Evolutionary conservation across 768 basidiomycete species (phyloP), one percentile per base, ranked within the genome.

Genomic region (Lactarius trivialis): DNA sequence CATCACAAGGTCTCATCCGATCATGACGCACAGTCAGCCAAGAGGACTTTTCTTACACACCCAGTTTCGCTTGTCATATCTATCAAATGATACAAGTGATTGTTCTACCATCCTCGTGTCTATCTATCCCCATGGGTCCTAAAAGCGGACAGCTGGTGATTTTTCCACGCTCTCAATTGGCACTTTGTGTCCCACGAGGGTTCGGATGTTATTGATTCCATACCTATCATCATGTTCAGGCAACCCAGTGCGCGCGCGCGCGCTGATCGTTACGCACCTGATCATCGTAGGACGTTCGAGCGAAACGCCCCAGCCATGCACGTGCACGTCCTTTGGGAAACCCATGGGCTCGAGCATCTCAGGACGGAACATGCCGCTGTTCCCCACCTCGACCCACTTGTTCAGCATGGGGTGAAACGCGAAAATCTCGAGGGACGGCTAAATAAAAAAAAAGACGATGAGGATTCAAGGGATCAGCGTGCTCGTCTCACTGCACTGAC

Each of bases 281-380:
- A 99, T 98, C 97, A 99, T 98, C 0, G 97, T 98, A 19, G 97
- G 97, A 64, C 97, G 78, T 77, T 99, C 97, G 32, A 98, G 78
- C 70, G 86, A 83, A 65, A 99, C 82, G 52, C 97, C 97, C 93
- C 95, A 99, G 19, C 97, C 97, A 65, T 94, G 91, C 28, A 98
- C 96, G 28, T 94, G 87, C 12, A 98, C 93, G 70, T 94, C 94
- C 67, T 91, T 89, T 0, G 97, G 97, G 72, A 98, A 86, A 34
- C 97, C 97, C 95, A 98, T 98, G 7, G 97, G 94, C 72, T 94
- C 94, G 34, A 99, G 79, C 96, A 99, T 98, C 73, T 99, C 97
- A 4, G 97, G 97, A 36, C 97, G 85, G 86, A 99, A 99, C 91
- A 99, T 96, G 26, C 97, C 97, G 71, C 93, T 96, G 76, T 98